phyloP scores from a whole-genome alignment of 306 rosid genomes.

The Astragalus membranaceus region DNA sequence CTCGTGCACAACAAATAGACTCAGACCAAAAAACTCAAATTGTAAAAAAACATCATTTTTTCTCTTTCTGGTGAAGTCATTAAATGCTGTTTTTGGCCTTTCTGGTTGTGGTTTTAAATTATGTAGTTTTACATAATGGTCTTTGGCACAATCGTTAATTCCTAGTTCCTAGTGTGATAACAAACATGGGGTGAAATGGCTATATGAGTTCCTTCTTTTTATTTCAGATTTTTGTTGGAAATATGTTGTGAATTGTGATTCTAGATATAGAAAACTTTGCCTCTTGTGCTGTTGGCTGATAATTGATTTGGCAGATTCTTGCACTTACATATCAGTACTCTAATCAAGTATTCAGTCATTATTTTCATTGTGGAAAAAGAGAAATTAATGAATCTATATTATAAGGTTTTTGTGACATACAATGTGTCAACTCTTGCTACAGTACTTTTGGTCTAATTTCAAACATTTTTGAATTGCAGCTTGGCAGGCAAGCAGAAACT shows the following conservation, averaged over 20 bases:
- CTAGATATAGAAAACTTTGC: background rate
- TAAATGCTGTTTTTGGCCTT: background rate
- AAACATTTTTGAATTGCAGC: slow-evolving; percentile 36
- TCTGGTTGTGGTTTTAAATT: background rate
- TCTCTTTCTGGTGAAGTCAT: background rate
- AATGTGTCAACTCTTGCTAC: slow-evolving; percentile 2
- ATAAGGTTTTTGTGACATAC: background rate
- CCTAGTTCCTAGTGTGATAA: background rate
- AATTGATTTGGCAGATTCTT: background rate
- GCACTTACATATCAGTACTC: too few species aligned
- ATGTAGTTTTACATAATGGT: background rate
- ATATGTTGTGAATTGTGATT: background rate
- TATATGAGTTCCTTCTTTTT: background rate
- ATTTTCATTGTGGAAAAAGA: too few species aligned
- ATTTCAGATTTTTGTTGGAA: background rate
- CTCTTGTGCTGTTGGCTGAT: background rate
- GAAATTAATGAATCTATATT: too few species aligned
- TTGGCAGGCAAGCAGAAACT: slow-evolving; percentile 87
- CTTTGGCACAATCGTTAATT: slow-evolving; percentile 5
- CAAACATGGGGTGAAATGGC: background rate
- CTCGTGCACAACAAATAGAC: too few species aligned
- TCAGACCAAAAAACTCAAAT: too few species aligned
- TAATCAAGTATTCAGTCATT: too few species aligned
- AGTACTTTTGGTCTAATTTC: background rate
- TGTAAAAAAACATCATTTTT: too few species aligned